phyloP scores from a whole-genome alignment of 257 asterid genomes.

The Jacaranda mimosifolia region DNA sequence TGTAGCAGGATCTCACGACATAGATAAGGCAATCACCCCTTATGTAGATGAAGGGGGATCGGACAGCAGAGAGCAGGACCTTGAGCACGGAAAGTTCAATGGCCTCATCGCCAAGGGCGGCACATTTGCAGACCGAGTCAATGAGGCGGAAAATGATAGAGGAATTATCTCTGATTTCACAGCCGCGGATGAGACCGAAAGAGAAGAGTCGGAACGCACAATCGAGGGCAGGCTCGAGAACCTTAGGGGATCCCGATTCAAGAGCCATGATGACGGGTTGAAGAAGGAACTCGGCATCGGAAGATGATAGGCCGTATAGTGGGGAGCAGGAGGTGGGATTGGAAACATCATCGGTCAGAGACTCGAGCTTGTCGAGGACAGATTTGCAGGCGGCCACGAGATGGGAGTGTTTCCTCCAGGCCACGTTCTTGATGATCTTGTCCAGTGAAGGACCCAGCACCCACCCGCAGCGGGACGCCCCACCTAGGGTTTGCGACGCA shows the following conservation, averaged over 20 bases:
- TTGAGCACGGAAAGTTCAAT: slow-evolving; percentile 81
- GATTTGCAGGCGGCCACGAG: slow-evolving; percentile 90
- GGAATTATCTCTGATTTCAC: slow-evolving; percentile 58
- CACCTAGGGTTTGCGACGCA: slow-evolving; percentile 83
- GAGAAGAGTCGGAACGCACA: slow-evolving; percentile 81
- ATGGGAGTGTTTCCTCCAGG: slow-evolving; percentile 96
- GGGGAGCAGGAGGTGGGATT: slow-evolving; percentile 89
- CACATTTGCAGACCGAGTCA: slow-evolving; percentile 83
- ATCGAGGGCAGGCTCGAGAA: slow-evolving; percentile 96
- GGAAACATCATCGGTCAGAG: slow-evolving; percentile 67
- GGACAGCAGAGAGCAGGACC: slow-evolving; percentile 83
- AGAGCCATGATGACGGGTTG: slow-evolving; percentile 81
- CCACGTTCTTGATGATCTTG: slow-evolving; percentile 95
- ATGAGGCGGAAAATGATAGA: slow-evolving; percentile 70
- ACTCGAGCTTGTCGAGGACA: slow-evolving; percentile 90
- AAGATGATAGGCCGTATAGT: slow-evolving; percentile 73
- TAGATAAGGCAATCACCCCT: slow-evolving; percentile 85
- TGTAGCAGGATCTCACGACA: slow-evolving; percentile 94
- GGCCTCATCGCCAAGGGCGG: slow-evolving; percentile 72
- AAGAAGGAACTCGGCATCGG: slow-evolving; percentile 75
- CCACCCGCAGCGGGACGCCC: slow-evolving; percentile 92
- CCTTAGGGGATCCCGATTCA: slow-evolving; percentile 84
- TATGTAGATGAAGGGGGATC: slow-evolving; percentile 73
- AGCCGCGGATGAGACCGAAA: slow-evolving; percentile 74
- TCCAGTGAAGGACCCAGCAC: slow-evolving; percentile 94